These are phyloP conservation scores for Hanseniaspora guilliermondii DNA, from an alignment of 805 yeast genomes.

Conservation along the genomic window DNA sequence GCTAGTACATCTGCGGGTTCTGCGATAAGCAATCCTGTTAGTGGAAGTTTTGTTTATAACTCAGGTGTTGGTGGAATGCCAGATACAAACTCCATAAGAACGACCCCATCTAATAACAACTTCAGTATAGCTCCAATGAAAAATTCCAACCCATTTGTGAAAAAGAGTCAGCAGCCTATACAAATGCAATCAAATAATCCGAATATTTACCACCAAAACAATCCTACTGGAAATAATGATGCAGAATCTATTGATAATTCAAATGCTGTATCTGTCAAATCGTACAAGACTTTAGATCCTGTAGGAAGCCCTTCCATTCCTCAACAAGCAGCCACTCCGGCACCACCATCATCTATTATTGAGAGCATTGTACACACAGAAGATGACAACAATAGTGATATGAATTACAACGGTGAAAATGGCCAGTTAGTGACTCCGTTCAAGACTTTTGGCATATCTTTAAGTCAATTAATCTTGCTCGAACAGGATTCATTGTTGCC, in stretches of 20 bases:
- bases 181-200: slow-evolving; percentile 24
- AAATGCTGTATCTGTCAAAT: slow-evolving; percentile 22
- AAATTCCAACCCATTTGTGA: slow-evolving; percentile 11
- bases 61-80: slow-evolving; percentile 18
- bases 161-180: slow-evolving; percentile 20
- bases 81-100: slow-evolving; percentile 8
- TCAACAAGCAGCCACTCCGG: slow-evolving; percentile 12
- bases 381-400: slow-evolving; percentile 3
- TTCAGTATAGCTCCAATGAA: slow-evolving; percentile 10
- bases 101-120: slow-evolving; percentile 10
- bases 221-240: neutral
- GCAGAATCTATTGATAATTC: slow-evolving; percentile 13
- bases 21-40: slow-evolving; percentile 24
- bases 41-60: slow-evolving; percentile 26
- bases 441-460: slow-evolving; percentile 68
- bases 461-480: slow-evolving; percentile 61
- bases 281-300: slow-evolving; percentile 9
- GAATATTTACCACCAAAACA: neutral
- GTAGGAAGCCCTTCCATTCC: slow-evolving; percentile 1
- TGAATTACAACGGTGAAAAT: slow-evolving; percentile 11
- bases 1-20: slow-evolving; percentile 23
- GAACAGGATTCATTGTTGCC: slow-evolving; percentile 85
- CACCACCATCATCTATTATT: slow-evolving; percentile 8
- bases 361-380: slow-evolving; percentile 1
- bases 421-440: slow-evolving; percentile 16